Conservation (phyloP, 1,284 basidiomycete species). For the Tylopilus orsonianus region DNA sequence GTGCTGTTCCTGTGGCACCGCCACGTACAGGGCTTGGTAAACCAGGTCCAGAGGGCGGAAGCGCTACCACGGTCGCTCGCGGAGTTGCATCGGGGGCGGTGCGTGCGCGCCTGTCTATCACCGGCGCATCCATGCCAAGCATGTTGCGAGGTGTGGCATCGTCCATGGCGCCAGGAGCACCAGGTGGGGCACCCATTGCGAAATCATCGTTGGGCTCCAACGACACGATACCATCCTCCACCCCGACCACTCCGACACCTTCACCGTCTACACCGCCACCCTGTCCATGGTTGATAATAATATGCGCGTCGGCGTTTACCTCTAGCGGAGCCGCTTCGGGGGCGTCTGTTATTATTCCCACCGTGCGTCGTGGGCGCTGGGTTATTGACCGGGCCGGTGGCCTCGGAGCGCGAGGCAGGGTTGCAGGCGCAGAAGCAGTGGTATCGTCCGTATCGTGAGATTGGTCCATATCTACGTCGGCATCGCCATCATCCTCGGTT, state of each 20-base stretch:
- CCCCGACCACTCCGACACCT: constrained; percentile 48
- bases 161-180: constrained; percentile 74
- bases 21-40: constrained; percentile 14
- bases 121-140: constrained; percentile 30
- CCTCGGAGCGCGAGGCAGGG: constrained; percentile 41
- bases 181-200: constrained; percentile 83
- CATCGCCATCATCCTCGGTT: constrained; percentile 70
- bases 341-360: constrained; percentile 63
- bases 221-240: constrained; percentile 70
- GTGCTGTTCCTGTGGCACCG: too few relatives aligned
- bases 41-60: constrained; percentile 31
- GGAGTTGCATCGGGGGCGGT: constrained; percentile 42
- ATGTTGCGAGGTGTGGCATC: constrained; percentile 32
- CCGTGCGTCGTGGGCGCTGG: constrained; percentile 45
- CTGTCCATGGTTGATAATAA: constrained; percentile 61
- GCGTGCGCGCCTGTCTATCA: constrained; percentile 29
- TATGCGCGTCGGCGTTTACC: constrained; percentile 57
- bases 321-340: constrained; percentile 44
- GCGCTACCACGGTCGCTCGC: constrained; percentile 38
- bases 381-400: constrained; percentile 41
- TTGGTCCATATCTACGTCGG: constrained; percentile 52
- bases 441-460: constrained; percentile 44
- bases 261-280: constrained; percentile 43
- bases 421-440: constrained; percentile 28
- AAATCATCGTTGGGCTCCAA: constrained; percentile 76